Evolutionary conservation across 805 yeast species (phyloP), one percentile per base, ranked within the genome.

Genomic region (Cyberlindnera saturnus): DNA sequence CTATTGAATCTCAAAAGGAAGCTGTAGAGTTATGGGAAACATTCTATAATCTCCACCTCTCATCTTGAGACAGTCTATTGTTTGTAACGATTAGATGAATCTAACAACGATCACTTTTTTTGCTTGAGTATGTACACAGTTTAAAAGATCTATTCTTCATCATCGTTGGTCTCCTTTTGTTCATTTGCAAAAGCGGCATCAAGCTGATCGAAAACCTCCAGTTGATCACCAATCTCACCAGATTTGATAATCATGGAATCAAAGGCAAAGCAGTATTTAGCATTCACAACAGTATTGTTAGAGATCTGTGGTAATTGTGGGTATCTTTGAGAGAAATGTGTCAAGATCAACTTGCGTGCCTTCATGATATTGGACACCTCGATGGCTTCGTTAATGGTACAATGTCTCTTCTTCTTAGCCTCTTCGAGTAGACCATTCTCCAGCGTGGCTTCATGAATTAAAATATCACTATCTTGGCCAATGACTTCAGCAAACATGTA

Each of bases 251-350:
- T 66, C 82, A 81, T 79, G 28, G 83, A 78, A 58, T 83, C 91
- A 57, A 79, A 81, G 1, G 84, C 89, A 57, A 79, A 70, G 63
- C 65, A 66, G 62, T 58, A 61, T 55, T 67, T 67, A 9, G 65
- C 59, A 36, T 50, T 44, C 19, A 63, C 57, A 11, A 47, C 41
- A 15, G 55, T 47, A 42, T 59, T 54, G 34, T 61, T 53, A 26
- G 63, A 61, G 9, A 62, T 50, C 33, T 59, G 59, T 10, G 79
- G 81, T 18, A 79, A 58, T 46, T 76, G 74, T 3, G 86, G 84
- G 57, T 87, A 93, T 49, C 99, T 73, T 50, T 93, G 95, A 45
- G 96, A 85, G 65, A 93, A 90, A 66, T 93, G 99, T 0, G 99
- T 93, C 34, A 93, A 66, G 5, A 93, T 67, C 23, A 88, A 63